Evolutionary conservation across 2,329 filamentous ascomycete genomes (phyloP).

Genomic region (Scytalidium sp.): DNA sequence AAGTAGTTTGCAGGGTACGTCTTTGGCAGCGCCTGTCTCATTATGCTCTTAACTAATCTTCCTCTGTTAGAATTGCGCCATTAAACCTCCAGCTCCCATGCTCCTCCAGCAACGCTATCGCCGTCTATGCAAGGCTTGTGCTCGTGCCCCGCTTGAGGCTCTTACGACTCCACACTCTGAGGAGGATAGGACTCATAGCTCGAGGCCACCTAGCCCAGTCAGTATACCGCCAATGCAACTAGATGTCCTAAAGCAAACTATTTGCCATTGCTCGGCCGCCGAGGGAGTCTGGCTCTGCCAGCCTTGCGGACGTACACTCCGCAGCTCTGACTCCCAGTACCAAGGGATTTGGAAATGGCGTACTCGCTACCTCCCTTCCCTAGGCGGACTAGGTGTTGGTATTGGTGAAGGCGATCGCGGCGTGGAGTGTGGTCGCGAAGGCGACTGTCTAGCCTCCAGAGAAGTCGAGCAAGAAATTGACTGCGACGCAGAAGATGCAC

Average conservation of each 20-base stretch:
- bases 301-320: conserved; percentile 73
- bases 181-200: background rate
- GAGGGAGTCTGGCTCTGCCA: conserved; percentile 79
- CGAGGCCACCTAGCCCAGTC: background rate
- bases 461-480: conserved; percentile 82
- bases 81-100: conserved; percentile 71
- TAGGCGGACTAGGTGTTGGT: conserved; percentile 78
- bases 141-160: conserved; percentile 63
- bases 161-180: conserved; percentile 43
- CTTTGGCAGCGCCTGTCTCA: background rate
- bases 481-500: conserved; percentile 74
- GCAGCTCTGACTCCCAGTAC: conserved; percentile 57
- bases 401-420: conserved; percentile 87
- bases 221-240: background rate
- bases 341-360: conserved; percentile 83
- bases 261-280: conserved; percentile 32
- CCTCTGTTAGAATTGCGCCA: conserved; percentile 81
- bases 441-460: conserved; percentile 70
- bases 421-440: conserved; percentile 80
- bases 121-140: conserved; percentile 74
- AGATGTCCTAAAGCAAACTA: conserved; percentile 25
- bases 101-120: conserved; percentile 74
- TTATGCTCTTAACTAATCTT: too few species aligned
- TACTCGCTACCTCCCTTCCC: conserved; percentile 76
- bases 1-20: conserved; percentile 77